Evolutionary conservation across 2,329 filamentous ascomycete species (phyloP).

Genomic region (Talaromyces funiculosus): DNA sequence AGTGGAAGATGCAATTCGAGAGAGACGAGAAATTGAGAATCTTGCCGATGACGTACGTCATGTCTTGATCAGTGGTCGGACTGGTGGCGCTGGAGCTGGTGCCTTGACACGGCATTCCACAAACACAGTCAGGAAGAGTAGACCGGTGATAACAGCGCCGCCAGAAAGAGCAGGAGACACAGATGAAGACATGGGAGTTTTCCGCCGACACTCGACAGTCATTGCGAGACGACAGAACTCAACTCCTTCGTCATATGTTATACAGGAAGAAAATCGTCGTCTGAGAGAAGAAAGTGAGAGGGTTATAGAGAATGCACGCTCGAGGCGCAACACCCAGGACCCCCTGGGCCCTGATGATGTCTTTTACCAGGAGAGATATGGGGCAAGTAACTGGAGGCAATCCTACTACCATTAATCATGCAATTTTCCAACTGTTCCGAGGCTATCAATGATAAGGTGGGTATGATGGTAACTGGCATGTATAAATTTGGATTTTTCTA

Average conservation of each 20-base stretch:
- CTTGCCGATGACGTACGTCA: neutral
- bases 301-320: conserved; percentile 17
- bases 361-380: neutral
- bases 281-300: conserved; percentile 19
- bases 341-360: conserved; percentile 4
- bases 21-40: neutral
- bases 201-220: conserved; percentile 1
- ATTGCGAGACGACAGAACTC: neutral
- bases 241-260: conserved; percentile 18
- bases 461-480: neutral
- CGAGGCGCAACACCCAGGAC: conserved; percentile 13
- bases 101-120: neutral
- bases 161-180: neutral
- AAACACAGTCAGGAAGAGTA: neutral
- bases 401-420: neutral
- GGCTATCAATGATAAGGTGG: neutral
- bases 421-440: neutral
- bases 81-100: neutral
- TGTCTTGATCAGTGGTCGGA: neutral
- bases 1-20: neutral
- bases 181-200: neutral
- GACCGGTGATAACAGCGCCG: neutral
- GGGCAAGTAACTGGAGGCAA: neutral
- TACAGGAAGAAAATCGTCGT: conserved; percentile 23
- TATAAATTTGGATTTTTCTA: neutral